Evolutionary conservation across 2,329 filamentous ascomycete genomes (phyloP).

Genomic region (Talaromyces sp.): DNA sequence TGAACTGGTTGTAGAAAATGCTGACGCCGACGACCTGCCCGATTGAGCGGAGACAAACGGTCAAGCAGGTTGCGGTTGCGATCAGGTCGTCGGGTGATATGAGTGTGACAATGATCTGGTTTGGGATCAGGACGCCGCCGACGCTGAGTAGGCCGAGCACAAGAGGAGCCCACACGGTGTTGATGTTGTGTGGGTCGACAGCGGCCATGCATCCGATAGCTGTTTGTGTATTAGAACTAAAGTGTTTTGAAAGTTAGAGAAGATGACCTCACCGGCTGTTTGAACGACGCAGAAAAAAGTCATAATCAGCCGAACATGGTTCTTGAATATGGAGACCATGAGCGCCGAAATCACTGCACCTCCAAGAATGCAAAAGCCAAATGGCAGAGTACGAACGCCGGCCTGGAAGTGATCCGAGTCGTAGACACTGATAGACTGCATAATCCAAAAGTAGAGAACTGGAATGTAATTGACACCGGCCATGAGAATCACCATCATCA

Average conservation of each 20-base stretch:
- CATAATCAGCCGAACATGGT: neutral
- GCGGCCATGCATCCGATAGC: neutral
- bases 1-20: conserved; percentile 1
- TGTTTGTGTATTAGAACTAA: neutral
- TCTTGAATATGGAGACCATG: neutral
- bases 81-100: neutral
- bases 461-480: neutral
- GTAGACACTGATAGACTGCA: neutral
- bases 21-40: neutral
- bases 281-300: neutral
- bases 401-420: neutral
- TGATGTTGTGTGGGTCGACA: neutral
- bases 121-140: neutral
- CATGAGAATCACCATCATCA: neutral
- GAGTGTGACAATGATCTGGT: neutral
- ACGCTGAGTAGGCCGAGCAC: neutral
- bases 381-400: neutral
- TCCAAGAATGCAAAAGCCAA: neutral
- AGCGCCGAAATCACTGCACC: neutral
- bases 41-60: neutral
- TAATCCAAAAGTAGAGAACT: neutral
- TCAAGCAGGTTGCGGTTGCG: neutral
- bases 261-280: neutral
- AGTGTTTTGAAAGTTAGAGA: neutral
- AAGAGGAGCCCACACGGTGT: neutral